Percentiles rank a stretch among this genome's conserved stretches.
These are phyloP conservation scores for Fraxinus dipetala DNA, from an alignment of 305 asterid species.

Conservation along the genomic window DNA sequence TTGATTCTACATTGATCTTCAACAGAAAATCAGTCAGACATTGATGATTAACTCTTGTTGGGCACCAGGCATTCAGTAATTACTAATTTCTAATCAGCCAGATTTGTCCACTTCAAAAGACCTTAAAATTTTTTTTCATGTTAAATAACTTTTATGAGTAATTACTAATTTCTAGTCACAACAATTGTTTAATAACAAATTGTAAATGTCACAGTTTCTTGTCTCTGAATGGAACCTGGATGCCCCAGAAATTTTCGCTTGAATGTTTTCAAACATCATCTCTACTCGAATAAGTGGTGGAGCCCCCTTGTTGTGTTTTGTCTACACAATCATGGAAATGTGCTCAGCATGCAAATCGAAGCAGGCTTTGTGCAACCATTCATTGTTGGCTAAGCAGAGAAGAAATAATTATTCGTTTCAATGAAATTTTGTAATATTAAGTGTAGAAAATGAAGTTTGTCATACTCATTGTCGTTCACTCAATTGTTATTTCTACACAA, in stretches of 20 bases:
- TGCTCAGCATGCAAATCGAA: too few species aligned
- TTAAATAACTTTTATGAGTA: not conserved
- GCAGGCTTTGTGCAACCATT: too few species aligned
- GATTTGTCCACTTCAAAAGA: constrained; percentile 78
- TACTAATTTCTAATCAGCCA: constrained; percentile 56
- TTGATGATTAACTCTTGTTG: constrained; percentile 59
- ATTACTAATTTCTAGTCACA: not conserved
- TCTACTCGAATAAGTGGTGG: constrained; percentile 60
- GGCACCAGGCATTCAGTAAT: constrained; percentile 85
- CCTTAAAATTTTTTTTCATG: constrained; percentile 34
- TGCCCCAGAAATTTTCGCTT: constrained; percentile 44
- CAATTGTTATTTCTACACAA: too few species aligned
- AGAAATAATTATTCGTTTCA: too few species aligned
- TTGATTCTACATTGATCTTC: constrained; percentile 84
- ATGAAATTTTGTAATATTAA: too few species aligned
- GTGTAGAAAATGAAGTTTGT: too few species aligned
- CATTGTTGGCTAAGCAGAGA: too few species aligned
- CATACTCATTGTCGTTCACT: too few species aligned
- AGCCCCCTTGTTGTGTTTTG: constrained; percentile 20
- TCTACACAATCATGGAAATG: too few species aligned
- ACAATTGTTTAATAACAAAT: constrained; percentile 27
- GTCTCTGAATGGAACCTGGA: constrained; percentile 59
- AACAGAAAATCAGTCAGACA: constrained; percentile 68
- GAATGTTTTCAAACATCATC: constrained; percentile 49
- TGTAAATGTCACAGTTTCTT: constrained; percentile 47